Conservation (phyloP, 1,139 yeast genomes). For the Torulaspora globosa region DNA sequence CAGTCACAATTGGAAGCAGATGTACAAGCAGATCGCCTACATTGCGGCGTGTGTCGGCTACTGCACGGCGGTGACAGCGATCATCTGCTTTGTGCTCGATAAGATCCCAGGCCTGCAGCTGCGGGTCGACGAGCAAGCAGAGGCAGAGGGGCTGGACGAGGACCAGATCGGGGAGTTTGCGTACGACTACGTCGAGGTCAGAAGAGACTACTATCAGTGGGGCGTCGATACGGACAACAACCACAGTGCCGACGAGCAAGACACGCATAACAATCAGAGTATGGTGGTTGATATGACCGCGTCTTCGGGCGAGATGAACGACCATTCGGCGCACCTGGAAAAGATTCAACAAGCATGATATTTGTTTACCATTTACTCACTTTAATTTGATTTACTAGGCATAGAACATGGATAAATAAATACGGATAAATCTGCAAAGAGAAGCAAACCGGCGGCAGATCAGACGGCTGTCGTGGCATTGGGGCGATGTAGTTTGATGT, state of each 20-base stretch:
- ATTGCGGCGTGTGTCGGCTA: conserved; percentile 72
- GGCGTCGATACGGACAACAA: conserved; percentile 35
- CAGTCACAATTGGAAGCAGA: conserved; percentile 83
- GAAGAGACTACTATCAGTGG: conserved; percentile 87
- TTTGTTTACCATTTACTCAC: neutral
- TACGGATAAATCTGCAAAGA: neutral
- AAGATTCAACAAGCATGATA: conserved; percentile 6
- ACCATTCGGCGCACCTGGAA: conserved; percentile 4
- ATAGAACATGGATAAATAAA: conserved; percentile 1
- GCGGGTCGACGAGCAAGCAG: conserved; percentile 80
- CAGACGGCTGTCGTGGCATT: neutral
- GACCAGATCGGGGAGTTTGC: conserved; percentile 98
- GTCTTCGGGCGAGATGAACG: conserved; percentile 10
- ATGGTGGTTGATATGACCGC: conserved; percentile 10
- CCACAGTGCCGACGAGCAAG: conserved; percentile 12
- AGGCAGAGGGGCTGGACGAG: conserved; percentile 87
- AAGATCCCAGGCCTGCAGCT: conserved; percentile 78
- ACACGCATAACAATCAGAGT: conserved; percentile 2
- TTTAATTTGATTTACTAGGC: conserved; percentile 3
- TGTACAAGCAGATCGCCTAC: conserved; percentile 85
- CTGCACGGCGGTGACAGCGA: conserved; percentile 69
- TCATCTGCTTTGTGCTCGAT: conserved; percentile 70
- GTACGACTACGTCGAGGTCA: conserved; percentile 92
- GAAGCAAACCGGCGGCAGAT: neutral
- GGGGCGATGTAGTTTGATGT: neutral